Conservation (phyloP, 2,329 filamentous ascomycete genomes). For the Fusarium denticulatum region DNA sequence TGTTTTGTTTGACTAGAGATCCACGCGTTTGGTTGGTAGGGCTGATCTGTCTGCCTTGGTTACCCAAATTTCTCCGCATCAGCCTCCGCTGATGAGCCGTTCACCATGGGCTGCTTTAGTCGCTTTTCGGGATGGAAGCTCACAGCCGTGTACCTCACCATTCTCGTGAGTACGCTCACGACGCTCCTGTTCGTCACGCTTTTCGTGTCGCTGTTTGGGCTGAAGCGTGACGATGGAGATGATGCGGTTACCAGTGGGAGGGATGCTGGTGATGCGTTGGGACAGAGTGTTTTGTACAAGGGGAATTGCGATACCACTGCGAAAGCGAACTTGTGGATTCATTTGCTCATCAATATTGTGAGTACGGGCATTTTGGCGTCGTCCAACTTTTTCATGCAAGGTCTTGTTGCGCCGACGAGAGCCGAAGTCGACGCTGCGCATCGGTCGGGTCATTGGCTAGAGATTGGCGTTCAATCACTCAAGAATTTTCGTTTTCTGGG, state of each 20-base stretch:
- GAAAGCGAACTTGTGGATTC: conserved; percentile 17
- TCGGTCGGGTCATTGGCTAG: conserved; percentile 18
- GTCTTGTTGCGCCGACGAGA: conserved; percentile 47
- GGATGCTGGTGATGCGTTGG: neutral
- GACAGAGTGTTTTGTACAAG: conserved; percentile 6
- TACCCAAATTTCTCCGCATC: too few relatives aligned
- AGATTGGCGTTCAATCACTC: conserved; percentile 39
- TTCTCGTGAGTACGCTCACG: conserved; percentile 4
- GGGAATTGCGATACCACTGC: neutral
- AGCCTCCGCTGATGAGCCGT: neutral
- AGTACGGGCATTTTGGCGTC: conserved; percentile 46
- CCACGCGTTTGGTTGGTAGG: conserved; percentile 2
- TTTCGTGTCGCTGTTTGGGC: conserved; percentile 18
- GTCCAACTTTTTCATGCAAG: conserved; percentile 52
- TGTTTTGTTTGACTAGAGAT: neutral
- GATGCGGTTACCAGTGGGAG: fast-evolving
- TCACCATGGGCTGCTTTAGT: conserved; percentile 2
- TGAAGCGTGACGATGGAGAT: neutral
- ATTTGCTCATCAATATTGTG: conserved; percentile 29
- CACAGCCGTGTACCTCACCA: conserved; percentile 17
- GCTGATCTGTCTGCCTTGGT: neutral
- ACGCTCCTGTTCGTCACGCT: conserved; percentile 1
- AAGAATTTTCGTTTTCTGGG: conserved; percentile 25
- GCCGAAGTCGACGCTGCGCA: conserved; percentile 43
- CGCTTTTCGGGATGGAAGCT: conserved; percentile 21